Conservation (phyloP, 2,329 filamentous ascomycete species). For the Thermothelomyces thermophilus region DNA sequence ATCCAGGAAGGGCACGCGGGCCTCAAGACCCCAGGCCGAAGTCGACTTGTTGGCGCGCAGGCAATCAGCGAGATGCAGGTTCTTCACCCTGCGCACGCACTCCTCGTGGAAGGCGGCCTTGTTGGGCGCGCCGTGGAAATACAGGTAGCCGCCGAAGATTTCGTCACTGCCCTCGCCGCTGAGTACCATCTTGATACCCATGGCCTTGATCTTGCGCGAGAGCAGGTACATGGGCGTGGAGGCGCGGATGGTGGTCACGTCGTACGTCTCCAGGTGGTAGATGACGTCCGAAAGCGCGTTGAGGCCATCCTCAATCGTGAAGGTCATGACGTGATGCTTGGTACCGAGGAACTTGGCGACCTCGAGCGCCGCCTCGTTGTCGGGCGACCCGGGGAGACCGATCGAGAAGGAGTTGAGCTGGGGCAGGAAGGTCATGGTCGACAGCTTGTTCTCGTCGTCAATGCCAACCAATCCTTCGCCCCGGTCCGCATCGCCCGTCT, state of each 20-base stretch:
- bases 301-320: conserved; percentile 94
- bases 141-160: conserved; percentile 97
- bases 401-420: conserved; percentile 99
- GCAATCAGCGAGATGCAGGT: conserved; percentile 94
- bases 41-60: conserved; percentile 98
- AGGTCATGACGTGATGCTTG: conserved; percentile 96
- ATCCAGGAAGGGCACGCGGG: conserved; percentile 95
- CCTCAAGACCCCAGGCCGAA: conserved; percentile 94
- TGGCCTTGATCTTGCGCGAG: conserved; percentile 97
- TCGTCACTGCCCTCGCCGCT: conserved; percentile 96
- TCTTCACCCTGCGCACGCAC: conserved; percentile 89
- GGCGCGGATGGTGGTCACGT: conserved; percentile 96
- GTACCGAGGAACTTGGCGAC: conserved; percentile 96
- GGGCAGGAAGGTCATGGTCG: conserved; percentile 82
- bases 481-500: conserved; percentile 47
- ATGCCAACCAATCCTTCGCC: conserved; percentile 82
- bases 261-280: conserved; percentile 94
- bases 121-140: conserved; percentile 92
- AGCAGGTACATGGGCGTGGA: conserved; percentile 98
- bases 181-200: conserved; percentile 99
- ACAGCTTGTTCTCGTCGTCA: conserved; percentile 83
- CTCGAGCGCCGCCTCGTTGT: conserved; percentile 84
- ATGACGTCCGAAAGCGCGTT: conserved; percentile 97
- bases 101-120: conserved; percentile 93
- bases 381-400: conserved; percentile 84